Evolutionary conservation across 2,329 filamentous ascomycete genomes (phyloP).

Genomic region (Salinomyces thailandicus): DNA sequence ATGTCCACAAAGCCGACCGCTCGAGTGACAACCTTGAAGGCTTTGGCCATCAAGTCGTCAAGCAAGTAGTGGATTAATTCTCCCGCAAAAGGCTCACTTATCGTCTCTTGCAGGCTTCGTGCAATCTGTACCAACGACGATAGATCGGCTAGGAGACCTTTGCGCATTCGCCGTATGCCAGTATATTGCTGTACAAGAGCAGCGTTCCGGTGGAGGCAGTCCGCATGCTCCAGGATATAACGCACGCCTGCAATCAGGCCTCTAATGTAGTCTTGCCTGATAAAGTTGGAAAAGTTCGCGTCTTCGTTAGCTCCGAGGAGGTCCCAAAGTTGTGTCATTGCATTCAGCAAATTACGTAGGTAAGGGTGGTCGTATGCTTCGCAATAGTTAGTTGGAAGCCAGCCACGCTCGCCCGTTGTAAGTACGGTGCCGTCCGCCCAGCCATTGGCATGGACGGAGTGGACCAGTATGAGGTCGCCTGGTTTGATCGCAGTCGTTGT

Average conservation of each 20-base stretch:
- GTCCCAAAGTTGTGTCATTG: conserved; percentile 87
- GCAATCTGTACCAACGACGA: conserved; percentile 81
- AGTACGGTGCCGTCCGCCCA: conserved; percentile 95
- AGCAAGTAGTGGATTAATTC: conserved; percentile 64
- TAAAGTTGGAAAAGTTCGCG: conserved; percentile 67
- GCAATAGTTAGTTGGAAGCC: conserved; percentile 97
- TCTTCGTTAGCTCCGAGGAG: conserved; percentile 57
- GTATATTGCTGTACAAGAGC: conserved; percentile 64
- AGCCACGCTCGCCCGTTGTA: conserved; percentile 75
- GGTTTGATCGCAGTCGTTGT: conserved; percentile 79
- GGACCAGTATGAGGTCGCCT: conserved; percentile 85
- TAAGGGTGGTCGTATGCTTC: conserved; percentile 84
- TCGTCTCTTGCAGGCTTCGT: conserved; percentile 70
- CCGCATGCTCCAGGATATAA: conserved; percentile 75
- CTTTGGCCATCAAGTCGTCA: conserved; percentile 87
- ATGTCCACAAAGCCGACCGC: conserved; percentile 84
- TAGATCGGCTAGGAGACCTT: conserved; percentile 78
- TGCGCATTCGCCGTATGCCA: conserved; percentile 66
- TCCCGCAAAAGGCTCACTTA: conserved; percentile 41
- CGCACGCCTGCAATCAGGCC: conserved; percentile 88
- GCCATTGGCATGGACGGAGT: conserved; percentile 94
- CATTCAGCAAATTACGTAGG: conserved; percentile 74
- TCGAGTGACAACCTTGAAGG: conserved; percentile 87
- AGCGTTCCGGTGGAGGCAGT: conserved; percentile 78
- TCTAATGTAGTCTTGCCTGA: conserved; percentile 87